These are phyloP conservation scores for Ailanthus altissimus DNA, from an alignment of 345 rosid genomes.

Conservation along the genomic window DNA sequence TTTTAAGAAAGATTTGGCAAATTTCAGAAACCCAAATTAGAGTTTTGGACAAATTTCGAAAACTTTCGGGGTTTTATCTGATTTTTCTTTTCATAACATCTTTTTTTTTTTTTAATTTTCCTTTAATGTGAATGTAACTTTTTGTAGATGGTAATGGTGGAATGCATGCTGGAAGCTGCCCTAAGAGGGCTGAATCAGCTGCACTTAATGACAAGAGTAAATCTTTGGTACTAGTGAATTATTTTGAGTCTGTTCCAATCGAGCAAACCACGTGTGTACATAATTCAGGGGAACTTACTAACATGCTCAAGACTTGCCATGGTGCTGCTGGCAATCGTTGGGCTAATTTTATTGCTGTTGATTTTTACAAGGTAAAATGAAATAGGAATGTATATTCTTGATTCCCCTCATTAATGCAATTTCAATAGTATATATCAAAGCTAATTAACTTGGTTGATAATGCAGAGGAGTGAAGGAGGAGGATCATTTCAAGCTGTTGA, in stretches of 20 bases:
- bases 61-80: no score
- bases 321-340: slow-evolving; percentile 51
- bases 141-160: slow-evolving; percentile 61
- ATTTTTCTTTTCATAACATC: no score
- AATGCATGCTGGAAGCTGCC: slow-evolving; percentile 57
- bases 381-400: background rate
- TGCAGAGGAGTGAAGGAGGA: slow-evolving; percentile 71
- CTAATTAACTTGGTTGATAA: background rate
- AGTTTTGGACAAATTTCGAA: no score
- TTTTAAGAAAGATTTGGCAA: background rate
- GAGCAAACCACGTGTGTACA: slow-evolving; percentile 40
- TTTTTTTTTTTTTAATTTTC: background rate
- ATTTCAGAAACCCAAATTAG: no score
- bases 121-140: background rate
- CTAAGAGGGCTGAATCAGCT: slow-evolving; percentile 55
- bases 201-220: slow-evolving; percentile 45
- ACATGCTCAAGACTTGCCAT: slow-evolving; percentile 53
- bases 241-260: slow-evolving; percentile 34
- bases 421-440: background rate
- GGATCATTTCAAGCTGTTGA: slow-evolving; percentile 68
- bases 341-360: slow-evolving; percentile 70
- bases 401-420: background rate
- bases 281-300: slow-evolving; percentile 49
- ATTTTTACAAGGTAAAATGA: slow-evolving; percentile 49
- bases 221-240: slow-evolving; percentile 53